Percentiles rank a stretch among this genome's conserved stretches.
phyloP scores from a whole-genome alignment of 2,329 filamentous ascomycete species.

The Arachnopeziza araneosa region DNA sequence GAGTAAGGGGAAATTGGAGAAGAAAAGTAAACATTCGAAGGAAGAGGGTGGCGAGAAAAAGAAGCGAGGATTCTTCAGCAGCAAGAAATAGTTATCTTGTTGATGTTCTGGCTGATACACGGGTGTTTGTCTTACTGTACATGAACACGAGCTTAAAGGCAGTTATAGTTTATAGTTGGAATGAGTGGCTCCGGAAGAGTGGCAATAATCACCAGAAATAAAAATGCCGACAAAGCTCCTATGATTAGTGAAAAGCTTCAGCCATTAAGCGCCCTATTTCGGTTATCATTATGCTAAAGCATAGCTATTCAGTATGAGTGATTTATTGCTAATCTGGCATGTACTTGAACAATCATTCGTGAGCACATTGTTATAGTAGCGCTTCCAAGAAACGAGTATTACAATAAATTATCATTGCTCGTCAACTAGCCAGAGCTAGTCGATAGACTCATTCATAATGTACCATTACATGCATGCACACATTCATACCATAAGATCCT shows the following conservation, averaged over 20 bases:
- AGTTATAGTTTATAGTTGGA: background rate
- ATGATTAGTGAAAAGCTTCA: background rate
- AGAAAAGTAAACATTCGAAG: slow-evolving; percentile 45
- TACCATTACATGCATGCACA: slow-evolving; percentile 10
- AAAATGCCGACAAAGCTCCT: background rate
- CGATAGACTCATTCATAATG: background rate
- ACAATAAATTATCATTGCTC: background rate
- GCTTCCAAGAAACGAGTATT: background rate
- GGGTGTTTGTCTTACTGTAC: background rate
- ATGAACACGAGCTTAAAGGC: background rate
- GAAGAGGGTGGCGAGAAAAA: slow-evolving; percentile 45
- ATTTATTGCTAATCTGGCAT: background rate
- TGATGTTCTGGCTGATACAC: background rate
- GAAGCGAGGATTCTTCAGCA: slow-evolving; percentile 51
- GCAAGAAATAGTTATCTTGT: slow-evolving; percentile 43
- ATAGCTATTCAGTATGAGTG: background rate
- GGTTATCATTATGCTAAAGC: too few species aligned
- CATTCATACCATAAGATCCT: slow-evolving; percentile 7
- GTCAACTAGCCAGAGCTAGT: background rate
- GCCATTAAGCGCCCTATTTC: too few species aligned
- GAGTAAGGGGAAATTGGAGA: slow-evolving; percentile 39
- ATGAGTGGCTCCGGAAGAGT: background rate
- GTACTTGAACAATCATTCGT: background rate
- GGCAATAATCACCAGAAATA: background rate
- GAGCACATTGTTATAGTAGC: background rate